Evolutionary conservation across 768 basidiomycete genomes (phyloP), one percentile per base, ranked within the genome.

Genomic region (Leccinum olivaceopallidum): DNA sequence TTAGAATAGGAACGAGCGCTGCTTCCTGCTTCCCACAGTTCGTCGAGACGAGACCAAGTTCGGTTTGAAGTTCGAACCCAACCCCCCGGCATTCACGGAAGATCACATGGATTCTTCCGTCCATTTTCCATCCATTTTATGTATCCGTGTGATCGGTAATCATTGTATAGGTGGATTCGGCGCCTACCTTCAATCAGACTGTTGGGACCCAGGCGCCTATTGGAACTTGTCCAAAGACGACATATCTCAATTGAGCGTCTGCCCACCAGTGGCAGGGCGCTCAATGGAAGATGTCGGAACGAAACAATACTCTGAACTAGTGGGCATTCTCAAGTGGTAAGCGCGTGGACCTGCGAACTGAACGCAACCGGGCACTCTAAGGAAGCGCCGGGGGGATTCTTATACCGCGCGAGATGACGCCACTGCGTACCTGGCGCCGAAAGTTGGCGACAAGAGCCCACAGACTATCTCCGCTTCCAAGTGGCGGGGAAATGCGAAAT

Each of bases 221-320:
- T 18, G n/a, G 44, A 32, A 44, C 39, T 24, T 18, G 18, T 59
- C 26, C 5, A n/a, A 22, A 26, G 14, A 24, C n/a, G 24, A 24
- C 30, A 18, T 28, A 26, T 34, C 10, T 26, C 6, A 44, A 36
- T 42, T 6, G 5, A 20, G 53, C 22, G 32, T 36, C 53, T 10
- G 18, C 13, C 28, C 24, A 10, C 20, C 14, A 39, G 34, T 36
- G 34, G 13, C 48, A 52, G 42, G n/a, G 42, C 39, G 32, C 48
- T 24, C 16, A 5, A n/a, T 30, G 53, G 22, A 50, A 42, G 30
- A 55, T 39, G 18, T 39, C 20, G 37, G 26, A 49, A 48, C 49
- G 56, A 37, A 16, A 49, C 36, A 8, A 32, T 10, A n/a, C 13
- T 55, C 63, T 64, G 50, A n/a, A 24, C 13, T 53, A 26, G 26